Conservation (phyloP, 768 basidiomycete species). For the Tylopilus plumbeoviolaceoides region DNA sequence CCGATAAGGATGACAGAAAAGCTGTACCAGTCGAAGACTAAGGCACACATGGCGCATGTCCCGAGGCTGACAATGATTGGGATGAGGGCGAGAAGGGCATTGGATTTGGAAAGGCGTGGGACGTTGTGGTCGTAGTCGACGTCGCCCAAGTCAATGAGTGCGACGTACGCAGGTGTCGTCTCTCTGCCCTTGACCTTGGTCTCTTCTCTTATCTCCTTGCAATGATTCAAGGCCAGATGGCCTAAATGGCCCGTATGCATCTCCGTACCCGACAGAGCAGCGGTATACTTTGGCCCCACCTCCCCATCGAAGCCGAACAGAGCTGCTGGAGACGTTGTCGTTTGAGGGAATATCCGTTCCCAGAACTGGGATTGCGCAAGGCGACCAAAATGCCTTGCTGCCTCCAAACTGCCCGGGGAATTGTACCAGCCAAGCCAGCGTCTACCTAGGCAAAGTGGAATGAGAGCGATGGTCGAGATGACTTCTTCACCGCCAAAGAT, state of each 20-base stretch:
- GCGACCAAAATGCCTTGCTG: slow-evolving; percentile 28
- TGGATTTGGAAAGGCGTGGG: background rate
- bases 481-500: slow-evolving; percentile 34
- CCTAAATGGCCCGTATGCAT: slow-evolving; percentile 30
- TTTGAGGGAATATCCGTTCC: slow-evolving; percentile 23
- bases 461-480: slow-evolving; percentile 27
- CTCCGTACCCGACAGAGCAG: slow-evolving; percentile 22
- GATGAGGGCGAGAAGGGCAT: slow-evolving; percentile 13
- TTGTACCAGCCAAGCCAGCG: slow-evolving; percentile 36
- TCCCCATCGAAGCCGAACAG: slow-evolving; percentile 26
- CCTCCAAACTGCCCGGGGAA: slow-evolving; percentile 28
- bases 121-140: slow-evolving; percentile 2
- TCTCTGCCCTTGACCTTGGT: slow-evolving; percentile 8
- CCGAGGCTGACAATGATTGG: slow-evolving; percentile 25
- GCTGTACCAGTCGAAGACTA: slow-evolving; percentile 29
- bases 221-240: slow-evolving; percentile 19
- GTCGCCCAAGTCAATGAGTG: slow-evolving; percentile 15
- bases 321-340: slow-evolving; percentile 14
- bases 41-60: slow-evolving; percentile 22
- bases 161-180: slow-evolving; percentile 12
- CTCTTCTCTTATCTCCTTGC: slow-evolving; percentile 7
- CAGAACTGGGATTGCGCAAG: slow-evolving; percentile 26
- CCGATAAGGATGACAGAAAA: slow-evolving; percentile 30
- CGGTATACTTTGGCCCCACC: slow-evolving; percentile 25
- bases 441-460: slow-evolving; percentile 26